Conservation (phyloP, 2,329 filamentous ascomycete species). For the Lecanicillium sp. region DNA sequence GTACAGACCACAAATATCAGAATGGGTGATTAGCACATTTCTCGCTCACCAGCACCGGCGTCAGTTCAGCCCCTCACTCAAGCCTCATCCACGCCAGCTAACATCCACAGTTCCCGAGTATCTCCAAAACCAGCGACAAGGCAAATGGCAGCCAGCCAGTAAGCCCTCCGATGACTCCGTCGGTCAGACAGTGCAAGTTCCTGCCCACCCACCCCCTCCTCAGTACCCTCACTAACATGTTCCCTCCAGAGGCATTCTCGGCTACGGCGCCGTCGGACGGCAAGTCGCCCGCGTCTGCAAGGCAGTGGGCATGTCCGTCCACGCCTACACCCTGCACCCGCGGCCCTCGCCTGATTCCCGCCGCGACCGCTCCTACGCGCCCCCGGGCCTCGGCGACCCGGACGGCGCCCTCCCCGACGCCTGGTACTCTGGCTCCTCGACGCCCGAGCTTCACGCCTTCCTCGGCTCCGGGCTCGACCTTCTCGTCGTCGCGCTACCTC, state of each 20-base stretch:
- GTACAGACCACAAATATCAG: slow-evolving; percentile 47
- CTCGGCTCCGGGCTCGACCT: slow-evolving; percentile 46
- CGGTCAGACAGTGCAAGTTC: too few relatives aligned
- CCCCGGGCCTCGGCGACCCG: slow-evolving; percentile 57
- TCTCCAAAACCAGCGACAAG: slow-evolving; percentile 36
- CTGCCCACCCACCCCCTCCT: too few relatives aligned
- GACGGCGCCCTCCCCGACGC: slow-evolving; percentile 41
- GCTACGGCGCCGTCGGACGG: slow-evolving; percentile 49
- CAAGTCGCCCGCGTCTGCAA: slow-evolving; percentile 51
- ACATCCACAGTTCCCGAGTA: slow-evolving; percentile 36
- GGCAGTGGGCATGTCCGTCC: slow-evolving; percentile 64
- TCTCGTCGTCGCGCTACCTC: slow-evolving; percentile 44
- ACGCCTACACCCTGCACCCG: slow-evolving; percentile 68
- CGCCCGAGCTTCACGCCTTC: slow-evolving; percentile 42
- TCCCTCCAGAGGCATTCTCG: slow-evolving; percentile 40
- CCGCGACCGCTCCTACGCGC: slow-evolving; percentile 58
- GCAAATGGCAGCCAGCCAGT: slow-evolving; percentile 42
- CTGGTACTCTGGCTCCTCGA: slow-evolving; percentile 44
- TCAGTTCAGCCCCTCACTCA: slow-evolving; percentile 25
- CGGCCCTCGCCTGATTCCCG: slow-evolving; percentile 61
- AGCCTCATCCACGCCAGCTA: not conserved
- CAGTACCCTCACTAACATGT: not conserved
- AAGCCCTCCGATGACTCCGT: not conserved
- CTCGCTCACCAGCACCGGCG: slow-evolving; percentile 42
- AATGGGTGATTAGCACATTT: slow-evolving; percentile 50